These are phyloP conservation scores for Physcomitrellopsis africana DNA, from an alignment of 225 moss, liverwort and hornwort genomes.

Conservation along the genomic window DNA sequence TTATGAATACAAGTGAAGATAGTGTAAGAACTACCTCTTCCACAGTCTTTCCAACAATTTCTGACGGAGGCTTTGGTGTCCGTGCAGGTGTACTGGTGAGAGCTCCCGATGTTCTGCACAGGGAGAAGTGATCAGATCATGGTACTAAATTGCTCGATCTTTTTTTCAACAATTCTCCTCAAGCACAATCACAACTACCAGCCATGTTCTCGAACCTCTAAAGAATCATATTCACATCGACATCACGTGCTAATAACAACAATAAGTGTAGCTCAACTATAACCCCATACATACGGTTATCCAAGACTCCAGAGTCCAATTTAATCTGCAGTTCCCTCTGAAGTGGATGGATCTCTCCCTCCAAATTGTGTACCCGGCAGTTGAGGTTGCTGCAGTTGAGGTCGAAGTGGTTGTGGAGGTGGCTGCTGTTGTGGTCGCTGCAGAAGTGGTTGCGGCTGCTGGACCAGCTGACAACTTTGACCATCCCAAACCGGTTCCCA, in stretches of 20 bases:
- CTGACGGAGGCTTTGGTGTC: conserved; percentile 85
- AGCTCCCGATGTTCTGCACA: conserved; percentile 47
- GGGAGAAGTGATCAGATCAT: conserved; percentile 20
- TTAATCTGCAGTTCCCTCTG: neutral
- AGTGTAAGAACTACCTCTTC: conserved; percentile 60
- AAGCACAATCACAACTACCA: neutral
- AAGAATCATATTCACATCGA: conserved; percentile 6
- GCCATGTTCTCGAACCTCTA: neutral
- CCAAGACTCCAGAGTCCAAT: neutral
- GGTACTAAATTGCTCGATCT: neutral
- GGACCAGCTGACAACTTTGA: conserved; percentile 62
- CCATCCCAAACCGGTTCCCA: conserved; percentile 23
- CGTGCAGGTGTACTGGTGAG: conserved; percentile 40
- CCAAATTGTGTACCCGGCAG: conserved; percentile 32
- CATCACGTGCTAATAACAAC: neutral
- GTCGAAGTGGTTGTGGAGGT: conserved; percentile 37
- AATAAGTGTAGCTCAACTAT: neutral
- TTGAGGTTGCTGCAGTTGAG: conserved; percentile 38
- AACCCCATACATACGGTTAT: neutral
- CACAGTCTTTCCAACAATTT: conserved; percentile 85
- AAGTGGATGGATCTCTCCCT: conserved; percentile 10
- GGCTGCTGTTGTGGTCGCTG: conserved; percentile 33
- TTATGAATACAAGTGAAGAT: neutral
- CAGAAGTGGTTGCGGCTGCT: conserved; percentile 42
- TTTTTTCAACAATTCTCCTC: neutral